Percentiles rank a stretch among this genome's conserved stretches.
Evolutionary conservation across 495 filamentous ascomycete species (phyloP).

Genomic region (Sordaria brevicollis): DNA sequence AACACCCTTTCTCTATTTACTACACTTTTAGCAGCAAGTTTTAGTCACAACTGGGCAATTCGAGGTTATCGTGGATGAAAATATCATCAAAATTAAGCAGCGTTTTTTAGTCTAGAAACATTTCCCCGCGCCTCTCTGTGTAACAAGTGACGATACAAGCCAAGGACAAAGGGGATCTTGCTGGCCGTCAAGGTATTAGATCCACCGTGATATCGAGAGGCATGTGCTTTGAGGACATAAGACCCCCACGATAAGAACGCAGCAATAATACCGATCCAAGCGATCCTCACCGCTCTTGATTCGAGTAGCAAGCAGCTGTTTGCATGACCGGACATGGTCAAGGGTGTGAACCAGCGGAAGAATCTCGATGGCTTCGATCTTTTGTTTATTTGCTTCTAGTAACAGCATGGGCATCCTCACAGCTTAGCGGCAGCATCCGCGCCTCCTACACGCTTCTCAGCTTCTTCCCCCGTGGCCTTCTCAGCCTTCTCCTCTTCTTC

Average conservation of each 20-base stretch:
- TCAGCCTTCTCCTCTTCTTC: constrained; percentile 3
- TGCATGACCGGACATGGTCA: neutral
- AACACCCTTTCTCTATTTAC: neutral
- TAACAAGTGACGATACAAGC: neutral
- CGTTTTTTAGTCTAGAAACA: neutral
- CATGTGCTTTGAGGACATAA: neutral
- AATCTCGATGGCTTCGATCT: neutral
- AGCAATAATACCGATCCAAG: neutral
- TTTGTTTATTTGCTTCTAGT: neutral
- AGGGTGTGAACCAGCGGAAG: neutral
- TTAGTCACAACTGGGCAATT: neutral
- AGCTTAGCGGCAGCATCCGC: neutral
- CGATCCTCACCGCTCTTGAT: neutral
- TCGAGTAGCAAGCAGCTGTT: neutral
- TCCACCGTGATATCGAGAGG: neutral
- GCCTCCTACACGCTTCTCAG: neutral
- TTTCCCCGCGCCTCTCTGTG: neutral
- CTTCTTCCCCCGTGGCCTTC: neutral
- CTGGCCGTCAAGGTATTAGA: neutral
- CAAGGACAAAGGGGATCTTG: neutral
- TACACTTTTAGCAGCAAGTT: neutral
- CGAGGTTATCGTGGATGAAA: neutral
- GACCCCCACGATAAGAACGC: neutral
- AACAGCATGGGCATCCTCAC: neutral
- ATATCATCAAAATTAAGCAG: neutral